Conservation (phyloP, 257 asterid species). For the Fraxinus cuspidata region DNA sequence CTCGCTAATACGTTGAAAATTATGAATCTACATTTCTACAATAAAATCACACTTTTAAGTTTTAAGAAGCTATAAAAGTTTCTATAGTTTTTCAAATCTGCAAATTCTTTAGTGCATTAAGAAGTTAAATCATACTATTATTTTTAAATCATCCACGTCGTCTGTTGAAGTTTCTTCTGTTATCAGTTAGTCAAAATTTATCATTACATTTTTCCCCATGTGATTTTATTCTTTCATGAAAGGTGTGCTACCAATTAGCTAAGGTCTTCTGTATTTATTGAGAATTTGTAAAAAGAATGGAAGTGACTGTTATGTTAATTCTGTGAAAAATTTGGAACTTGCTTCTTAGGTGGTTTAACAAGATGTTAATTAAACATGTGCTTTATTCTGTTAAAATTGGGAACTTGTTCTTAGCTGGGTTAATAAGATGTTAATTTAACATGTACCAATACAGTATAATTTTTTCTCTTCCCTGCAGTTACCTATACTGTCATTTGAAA, state of each 20-base stretch:
- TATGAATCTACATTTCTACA: too few relatives aligned
- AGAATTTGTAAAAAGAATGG: background rate
- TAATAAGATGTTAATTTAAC: background rate
- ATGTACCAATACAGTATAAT: background rate
- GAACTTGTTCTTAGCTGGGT: background rate
- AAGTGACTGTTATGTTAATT: conserved; percentile 4
- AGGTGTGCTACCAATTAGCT: conserved; percentile 8
- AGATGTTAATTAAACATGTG: background rate
- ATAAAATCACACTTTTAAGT: background rate
- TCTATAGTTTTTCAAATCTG: conserved; percentile 6
- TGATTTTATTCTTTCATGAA: conserved; percentile 9
- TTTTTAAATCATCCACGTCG: background rate
- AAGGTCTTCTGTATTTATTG: conserved; percentile 17
- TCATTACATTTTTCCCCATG: background rate
- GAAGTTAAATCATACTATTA: conserved; percentile 11
- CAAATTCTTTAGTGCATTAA: background rate
- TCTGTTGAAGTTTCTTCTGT: background rate
- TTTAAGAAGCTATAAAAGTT: conserved; percentile 5
- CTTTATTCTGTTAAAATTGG: conserved; percentile 8
- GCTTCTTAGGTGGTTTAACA: background rate
- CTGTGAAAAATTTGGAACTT: background rate
- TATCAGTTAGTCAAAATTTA: conserved; percentile 15
- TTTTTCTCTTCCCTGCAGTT: background rate
- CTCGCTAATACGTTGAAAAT: too few relatives aligned
- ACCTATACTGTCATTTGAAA: background rate